Percentiles rank a stretch among this genome's conserved stretches.
Evolutionary conservation across 2,329 filamentous ascomycete genomes (phyloP).

Genomic region (Sphaerulina populicola): DNA sequence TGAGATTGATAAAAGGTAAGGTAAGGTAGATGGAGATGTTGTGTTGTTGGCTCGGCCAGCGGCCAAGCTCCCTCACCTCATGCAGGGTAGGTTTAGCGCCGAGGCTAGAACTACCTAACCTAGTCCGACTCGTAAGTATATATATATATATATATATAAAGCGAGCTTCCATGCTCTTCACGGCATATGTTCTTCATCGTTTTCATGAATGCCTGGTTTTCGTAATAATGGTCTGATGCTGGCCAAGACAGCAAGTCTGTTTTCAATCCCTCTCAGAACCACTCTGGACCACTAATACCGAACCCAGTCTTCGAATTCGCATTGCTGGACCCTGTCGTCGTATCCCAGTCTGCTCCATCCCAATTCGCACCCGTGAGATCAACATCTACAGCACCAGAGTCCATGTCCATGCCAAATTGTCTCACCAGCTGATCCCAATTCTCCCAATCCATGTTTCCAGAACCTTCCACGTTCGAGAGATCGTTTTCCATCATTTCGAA

Average conservation of each 20-base stretch:
- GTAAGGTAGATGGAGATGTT: neutral
- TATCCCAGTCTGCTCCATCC: slow-evolving; percentile 14
- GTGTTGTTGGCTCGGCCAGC: neutral
- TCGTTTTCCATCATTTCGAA: slow-evolving; percentile 23
- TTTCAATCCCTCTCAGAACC: slow-evolving; percentile 20
- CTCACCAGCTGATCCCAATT: slow-evolving; percentile 43
- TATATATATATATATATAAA: too few relatives aligned
- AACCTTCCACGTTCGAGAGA: slow-evolving; percentile 32
- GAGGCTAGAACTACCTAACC: neutral
- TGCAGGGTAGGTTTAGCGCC: neutral
- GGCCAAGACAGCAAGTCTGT: neutral
- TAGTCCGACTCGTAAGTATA: neutral
- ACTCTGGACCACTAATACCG: slow-evolving; percentile 26
- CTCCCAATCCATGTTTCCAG: slow-evolving; percentile 40
- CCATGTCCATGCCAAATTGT: slow-evolving; percentile 41
- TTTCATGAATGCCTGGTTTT: too few relatives aligned
- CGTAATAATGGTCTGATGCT: too few relatives aligned
- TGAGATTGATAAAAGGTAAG: too few relatives aligned
- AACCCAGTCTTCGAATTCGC: slow-evolving; percentile 25
- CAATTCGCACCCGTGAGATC: slow-evolving; percentile 8
- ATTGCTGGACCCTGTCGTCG: slow-evolving; percentile 9
- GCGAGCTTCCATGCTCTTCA: too few relatives aligned
- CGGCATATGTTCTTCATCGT: too few relatives aligned
- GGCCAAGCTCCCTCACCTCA: neutral
- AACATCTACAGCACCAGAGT: slow-evolving; percentile 15